Evolutionary conservation across 768 basidiomycete genomes (phyloP), one percentile per base, ranked within the genome.

Genomic region (Boletus coccyginus): DNA sequence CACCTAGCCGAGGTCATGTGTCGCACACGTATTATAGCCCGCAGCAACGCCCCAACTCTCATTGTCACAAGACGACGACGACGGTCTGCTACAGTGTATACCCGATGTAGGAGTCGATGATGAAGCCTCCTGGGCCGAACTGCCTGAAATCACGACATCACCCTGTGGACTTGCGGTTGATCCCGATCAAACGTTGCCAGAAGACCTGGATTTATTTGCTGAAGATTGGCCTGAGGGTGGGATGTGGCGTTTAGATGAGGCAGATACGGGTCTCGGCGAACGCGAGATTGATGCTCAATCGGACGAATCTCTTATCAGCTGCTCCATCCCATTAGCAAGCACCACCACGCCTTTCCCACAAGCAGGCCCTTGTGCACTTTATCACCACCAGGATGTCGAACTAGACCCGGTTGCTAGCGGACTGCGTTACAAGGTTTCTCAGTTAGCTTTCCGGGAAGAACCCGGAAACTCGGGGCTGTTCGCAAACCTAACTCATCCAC

Each of bases 231-330:
- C 46, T 16, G 61, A 57, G 27, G 61, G 56, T 40, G 60, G 42
- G 35, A 55, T 46, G 61, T 60, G 67, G 61, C 45, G 41, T 46
- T 27, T 46, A 36, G 27, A 41, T 29, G 66, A 51, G 38, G 47
- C 48, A 29, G 46, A 49, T 45, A 55, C 44, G 24, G 44, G 51
- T 35, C 38, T 33, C n/a, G 46, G 32, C 11, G 45, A 54, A 45
- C 21, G 12, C 43, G 50, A 63, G 46, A 45, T 46, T 27, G 53
- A 56, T 56, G 49, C 50, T 43, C 50, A 48, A 60, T 66, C 60
- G 50, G 59, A 58, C 21, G 51, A 55, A 60, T 68, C 61, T 55
- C 70, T 68, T 70, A 66, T 71, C 64, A 31, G 51, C 53, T 42
- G 39, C 46, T 21, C 56, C 29, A 52, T 59, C 45, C 56, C 60